These are phyloP conservation scores for Litsea cubeba DNA, from an alignment of 164 flowering plant genomes.

Conservation along the genomic window DNA sequence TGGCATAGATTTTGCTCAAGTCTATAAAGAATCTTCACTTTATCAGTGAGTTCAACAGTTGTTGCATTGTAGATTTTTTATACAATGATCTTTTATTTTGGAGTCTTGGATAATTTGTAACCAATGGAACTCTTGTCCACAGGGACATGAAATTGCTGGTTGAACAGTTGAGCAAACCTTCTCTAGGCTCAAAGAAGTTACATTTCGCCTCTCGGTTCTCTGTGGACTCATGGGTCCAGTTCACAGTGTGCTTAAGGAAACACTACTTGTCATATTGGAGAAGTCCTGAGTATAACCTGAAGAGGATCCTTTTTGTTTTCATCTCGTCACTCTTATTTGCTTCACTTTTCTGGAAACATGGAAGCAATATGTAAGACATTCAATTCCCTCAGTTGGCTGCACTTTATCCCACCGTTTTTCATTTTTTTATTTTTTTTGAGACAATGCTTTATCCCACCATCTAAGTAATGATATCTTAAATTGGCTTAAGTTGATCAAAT, in stretches of 20 bases:
- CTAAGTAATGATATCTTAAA: not conserved
- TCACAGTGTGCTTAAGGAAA: slow-evolving; percentile 65
- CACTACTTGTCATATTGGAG: slow-evolving; percentile 63
- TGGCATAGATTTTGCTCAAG: slow-evolving; percentile 9
- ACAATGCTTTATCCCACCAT: no score
- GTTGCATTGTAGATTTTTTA: not conserved
- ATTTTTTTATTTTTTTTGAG: not conserved
- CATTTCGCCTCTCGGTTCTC: slow-evolving; percentile 39
- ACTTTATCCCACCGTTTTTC: not conserved
- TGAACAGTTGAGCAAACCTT: slow-evolving; percentile 27
- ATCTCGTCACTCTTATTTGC: slow-evolving; percentile 35
- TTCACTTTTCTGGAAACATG: slow-evolving; percentile 50
- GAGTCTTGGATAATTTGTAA: not conserved
- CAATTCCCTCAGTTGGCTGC: not conserved
- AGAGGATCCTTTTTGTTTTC: slow-evolving; percentile 21
- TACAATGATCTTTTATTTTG: no score
- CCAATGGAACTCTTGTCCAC: slow-evolving; percentile 3
- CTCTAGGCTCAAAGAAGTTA: slow-evolving; percentile 38
- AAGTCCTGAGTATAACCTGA: slow-evolving; percentile 47
- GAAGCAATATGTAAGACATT: slow-evolving; percentile 38
- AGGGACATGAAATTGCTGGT: slow-evolving; percentile 40
- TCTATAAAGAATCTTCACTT: slow-evolving; percentile 7
- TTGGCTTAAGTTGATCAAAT: not conserved
- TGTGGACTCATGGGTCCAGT: slow-evolving; percentile 49
- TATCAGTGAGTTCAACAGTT: slow-evolving; percentile 4